Evolutionary conservation across 345 rosid species (phyloP).

Genomic region (Eucalyptus coolabah): DNA sequence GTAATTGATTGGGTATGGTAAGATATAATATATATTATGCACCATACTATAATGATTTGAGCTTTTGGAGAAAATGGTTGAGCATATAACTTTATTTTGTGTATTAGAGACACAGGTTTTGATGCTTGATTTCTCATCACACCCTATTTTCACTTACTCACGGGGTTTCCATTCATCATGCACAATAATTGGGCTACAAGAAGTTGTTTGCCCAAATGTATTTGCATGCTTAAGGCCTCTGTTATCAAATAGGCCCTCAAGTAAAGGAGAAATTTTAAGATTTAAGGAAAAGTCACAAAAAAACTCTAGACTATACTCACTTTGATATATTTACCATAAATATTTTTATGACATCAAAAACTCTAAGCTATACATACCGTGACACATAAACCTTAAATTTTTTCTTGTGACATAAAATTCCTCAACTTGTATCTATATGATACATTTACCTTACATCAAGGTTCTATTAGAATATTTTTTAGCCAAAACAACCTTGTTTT

Average conservation of each 20-base stretch:
- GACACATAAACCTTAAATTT: too few species aligned
- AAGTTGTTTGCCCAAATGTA: not conserved
- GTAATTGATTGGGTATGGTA: not conserved
- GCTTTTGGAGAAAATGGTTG: not conserved
- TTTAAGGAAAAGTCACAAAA: too few species aligned
- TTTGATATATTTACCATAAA: too few species aligned
- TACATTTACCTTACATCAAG: too few species aligned
- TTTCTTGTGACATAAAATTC: too few species aligned
- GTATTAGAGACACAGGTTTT: not conserved
- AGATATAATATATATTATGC: not conserved
- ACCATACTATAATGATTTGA: not conserved
- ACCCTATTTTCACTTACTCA: not conserved
- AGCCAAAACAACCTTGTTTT: too few species aligned
- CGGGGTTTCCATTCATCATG: not conserved
- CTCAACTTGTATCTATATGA: too few species aligned
- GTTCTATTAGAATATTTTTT: too few species aligned
- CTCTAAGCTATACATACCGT: too few species aligned
- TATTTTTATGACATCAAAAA: too few species aligned
- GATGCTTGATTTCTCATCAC: not conserved
- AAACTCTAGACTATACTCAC: too few species aligned
- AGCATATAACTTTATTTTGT: not conserved
- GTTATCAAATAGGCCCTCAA: not conserved
- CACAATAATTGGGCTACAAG: not conserved
- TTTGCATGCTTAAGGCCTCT: not conserved
- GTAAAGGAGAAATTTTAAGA: not conserved